Evolutionary conservation across 768 basidiomycete species (phyloP).

Genomic region (Stropharia rugosoannulata): DNA sequence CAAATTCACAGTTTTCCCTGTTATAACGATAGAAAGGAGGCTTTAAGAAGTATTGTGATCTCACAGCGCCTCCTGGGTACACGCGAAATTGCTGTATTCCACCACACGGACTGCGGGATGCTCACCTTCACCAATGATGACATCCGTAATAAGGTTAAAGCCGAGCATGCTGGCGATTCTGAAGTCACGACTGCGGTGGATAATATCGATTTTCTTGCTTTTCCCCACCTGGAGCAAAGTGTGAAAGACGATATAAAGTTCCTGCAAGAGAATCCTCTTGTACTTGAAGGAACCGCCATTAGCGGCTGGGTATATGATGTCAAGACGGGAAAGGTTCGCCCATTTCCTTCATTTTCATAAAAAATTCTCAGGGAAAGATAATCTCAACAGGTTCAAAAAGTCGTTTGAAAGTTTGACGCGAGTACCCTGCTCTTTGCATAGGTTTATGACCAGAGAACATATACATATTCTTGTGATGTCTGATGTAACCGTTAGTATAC

Average conservation of each 20-base stretch:
- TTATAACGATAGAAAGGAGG: constrained; percentile 46
- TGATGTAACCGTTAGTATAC: too few relatives aligned
- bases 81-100: constrained; percentile 63
- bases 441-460: too few relatives aligned
- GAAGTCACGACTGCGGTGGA: constrained; percentile 31
- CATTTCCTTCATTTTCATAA: background rate
- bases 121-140: constrained; percentile 54
- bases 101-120: constrained; percentile 78
- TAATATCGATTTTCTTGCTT: constrained; percentile 55
- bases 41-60: constrained; percentile 64
- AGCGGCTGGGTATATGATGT: constrained; percentile 73
- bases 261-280: constrained; percentile 53
- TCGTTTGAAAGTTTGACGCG: constrained; percentile 7
- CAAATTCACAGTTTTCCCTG: background rate
- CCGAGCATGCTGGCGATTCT: constrained; percentile 34
- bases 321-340: constrained; percentile 54
- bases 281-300: constrained; percentile 51
- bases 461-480: too few relatives aligned
- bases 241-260: constrained; percentile 60
- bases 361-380: background rate
- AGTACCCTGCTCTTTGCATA: too few relatives aligned
- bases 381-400: constrained; percentile 9
- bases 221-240: constrained; percentile 47
- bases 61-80: constrained; percentile 75
- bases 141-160: constrained; percentile 50